Percentiles rank a stretch among this genome's conserved stretches.
Evolutionary conservation across 179 eudicot genomes (phyloP).

Genomic region (Patellifolia procumbens): DNA sequence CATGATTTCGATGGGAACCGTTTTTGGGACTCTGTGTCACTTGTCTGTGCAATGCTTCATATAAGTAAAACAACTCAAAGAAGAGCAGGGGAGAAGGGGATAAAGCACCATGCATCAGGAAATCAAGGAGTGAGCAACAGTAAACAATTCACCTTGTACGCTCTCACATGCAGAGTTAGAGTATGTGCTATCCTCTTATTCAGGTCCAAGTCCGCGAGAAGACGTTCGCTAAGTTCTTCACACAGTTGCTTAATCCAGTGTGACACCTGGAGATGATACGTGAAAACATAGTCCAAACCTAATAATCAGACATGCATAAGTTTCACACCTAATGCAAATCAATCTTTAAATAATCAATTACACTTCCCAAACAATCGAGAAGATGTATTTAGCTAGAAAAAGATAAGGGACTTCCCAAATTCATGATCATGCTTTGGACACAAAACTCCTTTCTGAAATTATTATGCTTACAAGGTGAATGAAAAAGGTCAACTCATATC

Average conservation of each 20-base stretch:
- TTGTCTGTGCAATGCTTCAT: slow-evolving; percentile 44
- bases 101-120: not conserved
- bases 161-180: slow-evolving; percentile 76
- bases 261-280: slow-evolving; percentile 51
- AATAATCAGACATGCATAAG: not conserved
- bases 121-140: not conserved
- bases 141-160: slow-evolving; percentile 55
- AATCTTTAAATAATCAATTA: not conserved
- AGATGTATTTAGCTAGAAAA: not conserved
- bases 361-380: not conserved
- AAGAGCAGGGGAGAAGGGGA: slow-evolving; percentile 3
- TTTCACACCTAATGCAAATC: not conserved
- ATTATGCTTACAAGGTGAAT: not conserved
- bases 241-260: slow-evolving; percentile 85
- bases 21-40: slow-evolving; percentile 62
- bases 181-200: slow-evolving; percentile 87
- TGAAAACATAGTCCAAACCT: not conserved
- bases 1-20: slow-evolving; percentile 94
- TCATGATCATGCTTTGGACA: not conserved
- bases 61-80: slow-evolving; percentile 16
- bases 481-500: not conserved
- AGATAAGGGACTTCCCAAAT: not conserved
- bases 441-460: not conserved
- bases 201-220: slow-evolving; percentile 66
- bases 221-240: slow-evolving; percentile 88